phyloP scores from a whole-genome alignment of 352 stramenopile genomes.

The Globisporangium ultimum region DNA sequence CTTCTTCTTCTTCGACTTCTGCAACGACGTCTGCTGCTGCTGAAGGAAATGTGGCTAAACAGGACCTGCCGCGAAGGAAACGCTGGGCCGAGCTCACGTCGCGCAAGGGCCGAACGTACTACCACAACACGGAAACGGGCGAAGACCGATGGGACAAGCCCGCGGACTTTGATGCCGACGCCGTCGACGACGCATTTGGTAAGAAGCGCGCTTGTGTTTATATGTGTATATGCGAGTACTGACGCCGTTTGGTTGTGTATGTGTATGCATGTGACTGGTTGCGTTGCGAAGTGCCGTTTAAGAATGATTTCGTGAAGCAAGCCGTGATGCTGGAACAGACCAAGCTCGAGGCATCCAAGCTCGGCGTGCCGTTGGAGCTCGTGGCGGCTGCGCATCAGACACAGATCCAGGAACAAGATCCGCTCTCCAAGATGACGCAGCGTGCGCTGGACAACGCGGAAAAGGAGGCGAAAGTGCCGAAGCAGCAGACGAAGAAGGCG shows the following conservation, averaged over 20 bases:
- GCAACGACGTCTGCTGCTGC: neutral
- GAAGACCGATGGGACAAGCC: conserved; percentile 79
- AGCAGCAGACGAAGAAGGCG: neutral
- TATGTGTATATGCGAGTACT: too few relatives aligned
- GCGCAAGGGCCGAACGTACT: conserved; percentile 67
- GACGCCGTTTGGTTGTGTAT: too few relatives aligned
- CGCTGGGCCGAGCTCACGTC: conserved; percentile 66
- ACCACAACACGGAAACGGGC: conserved; percentile 80
- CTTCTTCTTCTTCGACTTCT: neutral
- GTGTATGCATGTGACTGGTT: neutral
- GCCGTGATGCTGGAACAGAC: conserved; percentile 71
- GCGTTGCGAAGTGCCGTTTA: conserved; percentile 84
- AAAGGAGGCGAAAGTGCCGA: conserved; percentile 30
- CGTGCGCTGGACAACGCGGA: conserved; percentile 87
- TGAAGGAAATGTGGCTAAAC: neutral
- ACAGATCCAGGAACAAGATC: conserved; percentile 5
- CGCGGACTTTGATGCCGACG: conserved; percentile 58
- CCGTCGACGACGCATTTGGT: conserved; percentile 58
- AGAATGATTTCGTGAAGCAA: conserved; percentile 81
- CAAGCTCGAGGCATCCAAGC: conserved; percentile 68
- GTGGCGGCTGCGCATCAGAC: conserved; percentile 43
- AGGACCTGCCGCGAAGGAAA: conserved; percentile 30
- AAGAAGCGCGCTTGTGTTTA: conserved; percentile 4
- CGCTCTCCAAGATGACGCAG: conserved; percentile 25
- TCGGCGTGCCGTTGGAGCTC: conserved; percentile 59